Percentiles rank a stretch among this genome's conserved stretches.
Evolutionary conservation across 495 filamentous ascomycete species (phyloP).

Genomic region (Evansstolkia leycettana): DNA sequence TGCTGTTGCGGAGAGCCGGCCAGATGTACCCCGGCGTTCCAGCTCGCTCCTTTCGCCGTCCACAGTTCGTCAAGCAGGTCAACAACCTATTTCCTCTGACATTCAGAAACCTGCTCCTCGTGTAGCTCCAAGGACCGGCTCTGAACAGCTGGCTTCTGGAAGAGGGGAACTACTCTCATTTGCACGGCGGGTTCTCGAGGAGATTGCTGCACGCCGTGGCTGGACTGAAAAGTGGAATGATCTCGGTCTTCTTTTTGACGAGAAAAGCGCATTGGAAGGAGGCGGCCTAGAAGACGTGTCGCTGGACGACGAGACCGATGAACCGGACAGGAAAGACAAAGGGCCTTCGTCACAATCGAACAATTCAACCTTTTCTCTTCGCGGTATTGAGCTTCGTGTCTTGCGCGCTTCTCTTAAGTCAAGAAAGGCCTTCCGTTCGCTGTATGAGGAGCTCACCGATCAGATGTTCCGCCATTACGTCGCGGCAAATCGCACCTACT

Average conservation of each 20-base stretch:
- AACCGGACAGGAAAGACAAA: conserved; percentile 4
- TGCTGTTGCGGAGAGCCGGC: conserved; percentile 27
- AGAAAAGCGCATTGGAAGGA: conserved; percentile 41
- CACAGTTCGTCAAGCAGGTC: conserved; percentile 14
- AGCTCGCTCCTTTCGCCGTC: conserved; percentile 27
- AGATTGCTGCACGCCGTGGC: conserved; percentile 55
- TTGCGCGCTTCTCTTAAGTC: conserved; percentile 21
- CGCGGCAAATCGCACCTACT: conserved; percentile 62
- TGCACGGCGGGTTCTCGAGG: conserved; percentile 64
- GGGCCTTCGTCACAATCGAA: conserved; percentile 8
- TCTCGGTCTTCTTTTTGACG: conserved; percentile 39
- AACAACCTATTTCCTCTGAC: conserved; percentile 19
- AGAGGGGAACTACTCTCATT: conserved; percentile 73
- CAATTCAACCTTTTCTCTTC: conserved; percentile 28
- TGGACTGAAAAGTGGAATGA: conserved; percentile 72
- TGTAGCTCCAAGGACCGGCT: conserved; percentile 42
- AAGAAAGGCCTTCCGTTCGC: conserved; percentile 33
- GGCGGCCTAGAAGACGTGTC: conserved; percentile 30
- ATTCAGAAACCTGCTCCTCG: conserved; percentile 11
- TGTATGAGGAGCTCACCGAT: conserved; percentile 62
- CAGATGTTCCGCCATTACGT: conserved; percentile 62
- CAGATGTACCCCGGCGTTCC: conserved; percentile 28
- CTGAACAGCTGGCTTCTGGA: conserved; percentile 71
- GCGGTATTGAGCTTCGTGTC: conserved; percentile 18
- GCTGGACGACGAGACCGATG: conserved; percentile 19